Conservation (phyloP, 2,329 filamentous ascomycete genomes). For the Cordyceps cicadae region DNA sequence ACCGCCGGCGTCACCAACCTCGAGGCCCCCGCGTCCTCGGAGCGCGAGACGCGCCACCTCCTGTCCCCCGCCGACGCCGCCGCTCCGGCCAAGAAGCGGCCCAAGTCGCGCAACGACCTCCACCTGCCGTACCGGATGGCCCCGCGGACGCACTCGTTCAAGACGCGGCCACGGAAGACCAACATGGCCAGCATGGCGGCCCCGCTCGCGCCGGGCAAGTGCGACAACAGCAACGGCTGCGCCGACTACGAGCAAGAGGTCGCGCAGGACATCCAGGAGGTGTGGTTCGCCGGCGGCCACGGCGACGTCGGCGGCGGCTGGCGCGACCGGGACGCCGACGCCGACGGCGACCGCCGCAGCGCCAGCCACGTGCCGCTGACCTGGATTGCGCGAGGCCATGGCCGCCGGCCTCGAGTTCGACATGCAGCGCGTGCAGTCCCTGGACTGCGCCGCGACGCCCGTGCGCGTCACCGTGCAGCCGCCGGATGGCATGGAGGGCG, state of each 20-base stretch:
- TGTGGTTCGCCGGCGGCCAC: slow-evolving; percentile 75
- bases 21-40: neutral
- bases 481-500: neutral
- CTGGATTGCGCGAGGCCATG: slow-evolving; percentile 57
- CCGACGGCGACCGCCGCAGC: slow-evolving; percentile 46
- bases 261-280: slow-evolving; percentile 67
- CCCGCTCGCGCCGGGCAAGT: slow-evolving; percentile 5
- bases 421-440: slow-evolving; percentile 54
- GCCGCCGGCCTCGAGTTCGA: slow-evolving; percentile 64
- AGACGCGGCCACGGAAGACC: neutral
- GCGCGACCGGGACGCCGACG: slow-evolving; percentile 45
- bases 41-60: neutral
- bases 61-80: slow-evolving; percentile 7
- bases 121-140: slow-evolving; percentile 35
- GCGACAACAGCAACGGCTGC: slow-evolving; percentile 5
- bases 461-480: neutral
- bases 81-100: slow-evolving; percentile 2
- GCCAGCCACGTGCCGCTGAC: slow-evolving; percentile 60
- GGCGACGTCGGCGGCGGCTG: slow-evolving; percentile 74
- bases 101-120: slow-evolving; percentile 10
- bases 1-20: neutral
- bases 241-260: slow-evolving; percentile 22
- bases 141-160: slow-evolving; percentile 19
- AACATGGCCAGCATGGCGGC: neutral
- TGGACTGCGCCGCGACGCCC: slow-evolving; percentile 47